Percentiles rank a stretch among this genome's conserved stretches.
phyloP scores from a whole-genome alignment of 2,329 filamentous ascomycete genomes.

The Stagonosporopsis tanaceti region DNA sequence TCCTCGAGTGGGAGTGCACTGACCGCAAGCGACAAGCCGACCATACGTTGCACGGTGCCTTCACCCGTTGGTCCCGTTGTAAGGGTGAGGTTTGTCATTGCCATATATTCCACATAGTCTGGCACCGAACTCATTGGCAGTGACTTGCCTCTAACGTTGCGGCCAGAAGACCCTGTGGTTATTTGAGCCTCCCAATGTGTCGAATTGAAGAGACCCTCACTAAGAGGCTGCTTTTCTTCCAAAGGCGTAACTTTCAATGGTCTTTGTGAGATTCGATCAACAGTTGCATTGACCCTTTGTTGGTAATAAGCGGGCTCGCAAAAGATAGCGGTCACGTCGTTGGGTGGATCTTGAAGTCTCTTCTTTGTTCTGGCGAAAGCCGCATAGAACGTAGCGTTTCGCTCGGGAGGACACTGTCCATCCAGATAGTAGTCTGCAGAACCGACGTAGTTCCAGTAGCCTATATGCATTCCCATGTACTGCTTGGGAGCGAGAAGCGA shows the following conservation, averaged over 20 bases:
- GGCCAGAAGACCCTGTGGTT: not conserved
- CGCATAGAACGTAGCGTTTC: conserved; percentile 48
- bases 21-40: conserved; percentile 50
- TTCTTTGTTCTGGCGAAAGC: conserved; percentile 24
- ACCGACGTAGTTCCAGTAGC: conserved; percentile 47
- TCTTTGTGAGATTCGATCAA: conserved; percentile 32
- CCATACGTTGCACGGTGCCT: conserved; percentile 35
- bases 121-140: conserved; percentile 23
- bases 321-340: conserved; percentile 32
- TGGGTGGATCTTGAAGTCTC: conserved; percentile 20
- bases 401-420: conserved; percentile 39
- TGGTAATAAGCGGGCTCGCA: conserved; percentile 52
- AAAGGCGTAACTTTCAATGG: conserved; percentile 12
- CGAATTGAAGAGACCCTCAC: conserved; percentile 36
- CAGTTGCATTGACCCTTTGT: conserved; percentile 54
- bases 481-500: conserved; percentile 10
- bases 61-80: not conserved
- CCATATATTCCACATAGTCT: conserved; percentile 17
- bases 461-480: conserved; percentile 53
- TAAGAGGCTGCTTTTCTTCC: not conserved
- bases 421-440: conserved; percentile 44
- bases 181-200: conserved; percentile 49
- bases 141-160: conserved; percentile 9
- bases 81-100: conserved; percentile 21
- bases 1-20: conserved; percentile 35